These are phyloP conservation scores for Primulina tabacum DNA, from an alignment of 257 asterid species.

Conservation along the genomic window DNA sequence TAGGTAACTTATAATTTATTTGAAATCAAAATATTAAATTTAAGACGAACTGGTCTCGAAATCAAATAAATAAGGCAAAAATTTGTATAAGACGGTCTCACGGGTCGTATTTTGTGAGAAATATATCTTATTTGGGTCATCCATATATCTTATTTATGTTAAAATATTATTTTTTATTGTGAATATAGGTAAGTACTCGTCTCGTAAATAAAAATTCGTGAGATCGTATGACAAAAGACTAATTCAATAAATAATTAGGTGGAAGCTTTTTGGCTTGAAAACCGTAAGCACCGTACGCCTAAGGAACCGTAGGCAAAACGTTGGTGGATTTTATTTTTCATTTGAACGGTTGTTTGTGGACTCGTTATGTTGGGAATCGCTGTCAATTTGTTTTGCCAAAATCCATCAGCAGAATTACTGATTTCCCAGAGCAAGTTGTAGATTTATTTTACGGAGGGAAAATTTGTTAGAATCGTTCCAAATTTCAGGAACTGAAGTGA, in stretches of 20 bases:
- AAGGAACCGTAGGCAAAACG: slow-evolving; percentile 19
- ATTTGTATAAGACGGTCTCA: too few relatives aligned
- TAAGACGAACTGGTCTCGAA: too few relatives aligned
- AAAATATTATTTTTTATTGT: too few relatives aligned
- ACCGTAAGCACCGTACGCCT: slow-evolving; percentile 8
- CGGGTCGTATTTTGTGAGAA: too few relatives aligned
- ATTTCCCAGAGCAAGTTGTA: slow-evolving; percentile 17
- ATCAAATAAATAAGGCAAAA: too few relatives aligned
- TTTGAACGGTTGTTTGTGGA: slow-evolving; percentile 30
- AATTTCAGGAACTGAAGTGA: slow-evolving; percentile 18
- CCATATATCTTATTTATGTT: too few relatives aligned
- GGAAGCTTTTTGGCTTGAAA: background rate
- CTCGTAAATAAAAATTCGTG: too few relatives aligned
- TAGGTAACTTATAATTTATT: too few relatives aligned
- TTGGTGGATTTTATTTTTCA: background rate
- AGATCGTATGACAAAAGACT: too few relatives aligned
- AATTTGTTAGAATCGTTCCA: slow-evolving; percentile 1
- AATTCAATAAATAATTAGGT: background rate
- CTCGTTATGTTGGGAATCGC: slow-evolving; percentile 1
- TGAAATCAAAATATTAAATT: too few relatives aligned
- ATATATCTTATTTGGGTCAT: too few relatives aligned
- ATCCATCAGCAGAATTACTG: slow-evolving; percentile 27
- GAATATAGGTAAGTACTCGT: too few relatives aligned
- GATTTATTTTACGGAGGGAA: background rate
- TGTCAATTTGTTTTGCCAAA: slow-evolving; percentile 12